phyloP scores from a whole-genome alignment of 2,329 filamentous ascomycete species.

The Hyphodiscus sp. region DNA sequence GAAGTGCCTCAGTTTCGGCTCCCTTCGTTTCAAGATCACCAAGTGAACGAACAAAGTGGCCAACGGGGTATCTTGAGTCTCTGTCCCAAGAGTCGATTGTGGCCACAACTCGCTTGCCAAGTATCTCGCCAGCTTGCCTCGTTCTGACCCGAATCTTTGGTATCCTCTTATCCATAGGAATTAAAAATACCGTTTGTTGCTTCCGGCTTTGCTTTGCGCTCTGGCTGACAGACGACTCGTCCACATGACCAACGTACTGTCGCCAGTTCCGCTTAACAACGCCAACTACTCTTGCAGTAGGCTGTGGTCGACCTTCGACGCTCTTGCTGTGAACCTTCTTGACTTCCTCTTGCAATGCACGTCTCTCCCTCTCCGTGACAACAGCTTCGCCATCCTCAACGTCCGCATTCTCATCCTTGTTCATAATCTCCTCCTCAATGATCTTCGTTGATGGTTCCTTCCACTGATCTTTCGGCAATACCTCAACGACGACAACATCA shows the following conservation, averaged over 20 bases:
- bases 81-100: slow-evolving; percentile 95
- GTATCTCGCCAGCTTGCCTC: slow-evolving; percentile 77
- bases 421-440: slow-evolving; percentile 86
- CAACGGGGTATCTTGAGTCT: slow-evolving; percentile 84
- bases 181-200: slow-evolving; percentile 88
- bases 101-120: slow-evolving; percentile 87
- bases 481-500: slow-evolving; percentile 87
- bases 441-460: slow-evolving; percentile 94
- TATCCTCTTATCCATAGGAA: slow-evolving; percentile 97
- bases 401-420: slow-evolving; percentile 90
- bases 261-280: slow-evolving; percentile 95
- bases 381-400: slow-evolving; percentile 67
- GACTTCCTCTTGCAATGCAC: slow-evolving; percentile 84
- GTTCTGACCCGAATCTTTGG: slow-evolving; percentile 94
- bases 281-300: slow-evolving; percentile 87
- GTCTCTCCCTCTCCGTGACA: slow-evolving; percentile 83
- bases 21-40: slow-evolving; percentile 94
- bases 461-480: slow-evolving; percentile 93
- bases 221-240: slow-evolving; percentile 74
- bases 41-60: slow-evolving; percentile 88
- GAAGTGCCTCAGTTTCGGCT: slow-evolving; percentile 91
- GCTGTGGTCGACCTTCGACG: slow-evolving; percentile 73
- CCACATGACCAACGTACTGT: slow-evolving; percentile 94
- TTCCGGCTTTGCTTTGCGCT: slow-evolving; percentile 69
- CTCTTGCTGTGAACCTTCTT: slow-evolving; percentile 74